Conservation (phyloP, 2,329 filamentous ascomycete genomes). For the Ceratocystis diversiconidia region DNA sequence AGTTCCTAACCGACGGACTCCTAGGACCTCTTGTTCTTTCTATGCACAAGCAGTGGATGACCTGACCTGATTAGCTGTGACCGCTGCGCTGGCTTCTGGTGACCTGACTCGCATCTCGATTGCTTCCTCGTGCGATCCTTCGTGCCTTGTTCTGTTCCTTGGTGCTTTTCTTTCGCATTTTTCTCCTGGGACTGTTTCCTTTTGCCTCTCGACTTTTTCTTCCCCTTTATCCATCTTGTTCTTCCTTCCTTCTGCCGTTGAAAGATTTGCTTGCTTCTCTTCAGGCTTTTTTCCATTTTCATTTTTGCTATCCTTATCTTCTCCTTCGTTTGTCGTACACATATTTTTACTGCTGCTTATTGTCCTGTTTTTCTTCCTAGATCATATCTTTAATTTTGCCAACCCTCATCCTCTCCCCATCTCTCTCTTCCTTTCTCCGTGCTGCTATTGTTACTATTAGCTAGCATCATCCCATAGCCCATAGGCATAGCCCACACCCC, state of each 20-base stretch:
- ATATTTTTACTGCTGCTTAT: background rate
- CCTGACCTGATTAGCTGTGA: background rate
- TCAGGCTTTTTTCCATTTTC: background rate
- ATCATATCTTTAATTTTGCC: background rate
- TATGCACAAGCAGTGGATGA: background rate
- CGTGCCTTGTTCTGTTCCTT: background rate
- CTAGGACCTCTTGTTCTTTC: background rate
- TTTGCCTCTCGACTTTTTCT: background rate
- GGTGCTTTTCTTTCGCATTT: background rate
- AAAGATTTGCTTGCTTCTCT: background rate
- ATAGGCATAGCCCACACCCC: background rate
- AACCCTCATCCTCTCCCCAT: no score
- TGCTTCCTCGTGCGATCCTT: constrained; percentile 4
- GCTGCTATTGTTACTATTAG: background rate
- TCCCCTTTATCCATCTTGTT: background rate
- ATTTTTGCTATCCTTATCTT: background rate
- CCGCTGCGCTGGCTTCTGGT: no score
- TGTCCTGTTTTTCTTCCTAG: background rate
- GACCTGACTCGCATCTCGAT: background rate
- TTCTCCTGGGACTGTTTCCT: background rate
- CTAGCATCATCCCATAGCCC: background rate
- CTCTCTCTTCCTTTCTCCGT: background rate
- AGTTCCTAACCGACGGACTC: no score
- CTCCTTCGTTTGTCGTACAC: background rate
- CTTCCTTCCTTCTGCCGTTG: background rate